Base-by-base conservation (phyloP, 129 eudicot species). In the Flaveria ramosissima region DNA sequence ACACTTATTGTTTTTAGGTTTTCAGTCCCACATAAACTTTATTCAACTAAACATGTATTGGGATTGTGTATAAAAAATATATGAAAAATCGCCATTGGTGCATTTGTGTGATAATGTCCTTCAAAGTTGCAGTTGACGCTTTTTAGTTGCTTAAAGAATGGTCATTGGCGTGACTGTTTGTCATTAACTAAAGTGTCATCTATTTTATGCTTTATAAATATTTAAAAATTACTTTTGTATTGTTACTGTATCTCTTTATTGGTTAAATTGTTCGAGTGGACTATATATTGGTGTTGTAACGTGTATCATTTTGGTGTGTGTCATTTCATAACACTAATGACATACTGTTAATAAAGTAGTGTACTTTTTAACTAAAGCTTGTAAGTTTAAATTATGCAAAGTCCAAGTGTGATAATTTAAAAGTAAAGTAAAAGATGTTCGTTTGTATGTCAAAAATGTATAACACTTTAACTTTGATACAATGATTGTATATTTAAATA, bases 1-100 rank as follows among this genome's bases (percentile, higher is more conserved):
- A 64, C 27, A 39, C 39, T 61, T 71, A 45, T 61, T 42, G 62
- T 21, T 71, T 60, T 20, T 71, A 0, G 20, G 21, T 9, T 61
- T 78, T 78, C 20, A n/a, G 72, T 71, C 46, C 82, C 63, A 61
- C 53, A 59, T 6, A 19, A 19, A 11, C 79, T 62, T 60, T 60
- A 4, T 43, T 60, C 65, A 30, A 27, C 50, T 51, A 10, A 16
- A 14, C 61, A 16, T 64, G 1, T 15, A 36, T 5, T 32, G n/a
- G 26, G 36, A 10, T 21, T 3, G 10, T 32, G 36, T 60, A 13
- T 60, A 12, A 14, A 23, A 36, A 5, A 21, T 59, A 59, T 12
- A 7, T 9, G 36, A 60, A 55, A 55, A 55, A 55, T 55, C 11
- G 61, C 24, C 12, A 7, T 55, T 55, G 24, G 23, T 7, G 4